Base-by-base conservation (phyloP, 1,139 yeast genomes). In the Dujonia santamariae region DNA sequence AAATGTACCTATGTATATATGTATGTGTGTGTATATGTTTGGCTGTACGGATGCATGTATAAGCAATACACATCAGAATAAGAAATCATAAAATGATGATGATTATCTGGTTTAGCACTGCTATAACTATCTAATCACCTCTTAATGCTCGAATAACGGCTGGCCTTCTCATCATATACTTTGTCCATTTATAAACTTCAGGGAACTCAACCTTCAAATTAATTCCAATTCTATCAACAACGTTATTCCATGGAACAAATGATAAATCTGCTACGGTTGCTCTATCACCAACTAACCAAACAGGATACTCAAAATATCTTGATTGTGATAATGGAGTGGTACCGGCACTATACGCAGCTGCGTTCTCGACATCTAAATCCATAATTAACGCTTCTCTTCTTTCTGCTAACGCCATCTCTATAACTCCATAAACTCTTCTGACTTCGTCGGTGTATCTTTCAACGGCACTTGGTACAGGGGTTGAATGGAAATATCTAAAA, bases 171-270 rank as follows among this genome's bases (percentile, higher is more conserved):
- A 85, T 84, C 94, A 85, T 85, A 49, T 80, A 80, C 55, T 83
- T 83, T 11, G 96, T 90, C 97, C 97, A 90, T 58, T 87, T 87
- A 67, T 85, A 88, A 35, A 88, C 96, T 61, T 90, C 97, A 2
- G 97, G 97, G 56, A 86, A 87, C 56, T 90, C 97, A 18, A 77
- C 75, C 56, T 84, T 82, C 50, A 90, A 74, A 52, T 85, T 86
- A 45, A 90, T 86, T 11, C 96, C 97, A 39, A 90, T 85, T 49
- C 96, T 70, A 57, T 86, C 96, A 32, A 88, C 96, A 16, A 90
- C 96, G 53, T 88, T 90, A 59, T 90, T 90, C 97, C 97, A 90
- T 9, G 97, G 95, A 21, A 88, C 96, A 63, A 88, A 90, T 18
- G 92, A 78, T 51, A 90, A 69, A 58, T 90, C 97, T 4, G 97